phyloP scores from a whole-genome alignment of 257 asterid genomes.

The Gentiana straminea region DNA sequence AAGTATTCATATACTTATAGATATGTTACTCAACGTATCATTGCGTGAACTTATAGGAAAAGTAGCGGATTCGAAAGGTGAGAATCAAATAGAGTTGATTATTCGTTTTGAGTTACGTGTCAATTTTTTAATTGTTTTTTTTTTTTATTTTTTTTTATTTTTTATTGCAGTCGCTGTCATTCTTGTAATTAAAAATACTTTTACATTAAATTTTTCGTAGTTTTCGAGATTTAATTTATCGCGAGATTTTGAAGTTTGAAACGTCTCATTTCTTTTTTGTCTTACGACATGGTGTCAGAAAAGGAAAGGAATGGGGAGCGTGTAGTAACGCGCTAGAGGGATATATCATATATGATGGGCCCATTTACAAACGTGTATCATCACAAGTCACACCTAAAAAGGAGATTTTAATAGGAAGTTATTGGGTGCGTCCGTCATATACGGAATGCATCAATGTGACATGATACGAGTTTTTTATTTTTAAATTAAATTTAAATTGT shows the following conservation, averaged over 20 bases:
- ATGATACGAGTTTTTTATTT: no score
- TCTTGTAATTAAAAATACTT: background rate
- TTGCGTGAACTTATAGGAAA: constrained; percentile 49
- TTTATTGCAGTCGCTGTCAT: background rate
- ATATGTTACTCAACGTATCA: constrained; percentile 1
- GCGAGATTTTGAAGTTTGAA: no score
- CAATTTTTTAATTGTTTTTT: no score
- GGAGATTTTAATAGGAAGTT: background rate
- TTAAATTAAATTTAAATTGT: no score
- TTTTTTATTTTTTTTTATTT: background rate
- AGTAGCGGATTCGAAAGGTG: constrained; percentile 73
- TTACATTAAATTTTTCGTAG: background rate
- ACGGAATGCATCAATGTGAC: no score
- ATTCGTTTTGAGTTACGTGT: constrained; percentile 32
- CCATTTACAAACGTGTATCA: constrained; percentile 4
- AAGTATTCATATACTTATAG: no score
- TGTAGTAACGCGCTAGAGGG: constrained; percentile 1
- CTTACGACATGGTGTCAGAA: constrained; percentile 18
- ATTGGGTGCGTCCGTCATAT: no score
- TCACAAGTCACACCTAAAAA: background rate
- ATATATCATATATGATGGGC: constrained; percentile 13
- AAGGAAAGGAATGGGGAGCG: constrained; percentile 8
- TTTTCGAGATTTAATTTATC: no score
- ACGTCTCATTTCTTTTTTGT: constrained; percentile 1
- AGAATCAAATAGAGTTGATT: constrained; percentile 65